These are phyloP conservation scores for Candida mesenterica DNA, from an alignment of 1,139 yeast species.

Conservation along the genomic window DNA sequence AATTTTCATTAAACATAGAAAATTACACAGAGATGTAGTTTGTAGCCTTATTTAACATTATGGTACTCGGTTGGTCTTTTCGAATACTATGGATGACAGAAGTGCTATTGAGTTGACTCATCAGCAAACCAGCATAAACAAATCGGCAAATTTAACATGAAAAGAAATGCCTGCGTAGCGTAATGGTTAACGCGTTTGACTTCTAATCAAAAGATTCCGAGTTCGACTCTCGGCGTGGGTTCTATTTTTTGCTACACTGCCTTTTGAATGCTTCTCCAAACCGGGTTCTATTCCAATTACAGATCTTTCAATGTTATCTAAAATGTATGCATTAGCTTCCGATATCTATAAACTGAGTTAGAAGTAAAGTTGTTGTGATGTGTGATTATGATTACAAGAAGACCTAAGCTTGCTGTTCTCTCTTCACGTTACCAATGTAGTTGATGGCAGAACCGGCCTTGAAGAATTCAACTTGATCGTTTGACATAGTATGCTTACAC, in stretches of 20 bases:
- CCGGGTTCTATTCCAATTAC: no score
- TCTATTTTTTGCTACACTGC: no score
- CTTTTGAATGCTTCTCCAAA: no score
- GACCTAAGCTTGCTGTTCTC: slow-evolving; percentile 15
- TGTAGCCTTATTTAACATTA: no score
- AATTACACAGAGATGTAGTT: background rate
- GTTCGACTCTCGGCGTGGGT: background rate
- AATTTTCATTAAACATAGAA: background rate
- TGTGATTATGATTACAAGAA: background rate
- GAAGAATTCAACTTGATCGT: slow-evolving; percentile 93
- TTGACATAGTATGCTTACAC: slow-evolving; percentile 93
- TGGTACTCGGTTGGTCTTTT: no score
- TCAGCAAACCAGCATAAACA: no score
- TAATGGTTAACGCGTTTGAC: background rate
- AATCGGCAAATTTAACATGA: background rate
- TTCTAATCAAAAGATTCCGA: background rate
- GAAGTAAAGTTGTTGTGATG: background rate
- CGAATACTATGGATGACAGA: no score
- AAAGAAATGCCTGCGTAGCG: background rate
- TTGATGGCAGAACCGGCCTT: slow-evolving; percentile 97
- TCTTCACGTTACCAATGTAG: slow-evolving; percentile 71
- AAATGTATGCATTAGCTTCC: background rate
- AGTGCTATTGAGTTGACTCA: no score
- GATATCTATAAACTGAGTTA: background rate
- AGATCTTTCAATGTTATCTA: no score